Percentiles rank a stretch among this genome's conserved stretches.
Evolutionary conservation across 495 filamentous ascomycete genomes (phyloP).

Genomic region (Penicillium chermesinum): DNA sequence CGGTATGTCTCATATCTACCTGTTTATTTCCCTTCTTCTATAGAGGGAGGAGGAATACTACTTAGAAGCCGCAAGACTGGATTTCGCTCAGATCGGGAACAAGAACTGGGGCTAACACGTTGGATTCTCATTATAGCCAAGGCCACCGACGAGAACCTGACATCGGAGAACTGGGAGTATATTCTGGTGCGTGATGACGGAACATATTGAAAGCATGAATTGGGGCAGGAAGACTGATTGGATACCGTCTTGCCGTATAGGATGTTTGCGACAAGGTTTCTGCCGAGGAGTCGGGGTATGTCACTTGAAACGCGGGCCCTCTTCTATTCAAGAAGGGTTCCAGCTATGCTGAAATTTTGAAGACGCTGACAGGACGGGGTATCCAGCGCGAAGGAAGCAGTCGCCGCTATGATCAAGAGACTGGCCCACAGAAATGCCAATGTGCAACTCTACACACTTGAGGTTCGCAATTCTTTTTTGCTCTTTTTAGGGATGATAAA

Average conservation of each 20-base stretch:
- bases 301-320: no score
- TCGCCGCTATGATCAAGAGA: slow-evolving; percentile 91
- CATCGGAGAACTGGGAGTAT: slow-evolving; percentile 96
- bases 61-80: not conserved
- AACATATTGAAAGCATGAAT: not conserved
- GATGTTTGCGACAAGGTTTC: slow-evolving; percentile 95
- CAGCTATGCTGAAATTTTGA: not conserved
- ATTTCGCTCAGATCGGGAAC: not conserved
- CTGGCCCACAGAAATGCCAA: slow-evolving; percentile 97
- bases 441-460: slow-evolving; percentile 96
- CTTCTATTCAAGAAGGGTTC: no score
- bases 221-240: slow-evolving; percentile 15
- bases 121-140: slow-evolving; percentile 59
- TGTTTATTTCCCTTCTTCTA: no score
- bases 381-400: slow-evolving; percentile 75
- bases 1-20: slow-evolving; percentile 58
- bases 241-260: slow-evolving; percentile 25
- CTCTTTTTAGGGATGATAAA: not conserved
- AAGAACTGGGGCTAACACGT: slow-evolving; percentile 18
- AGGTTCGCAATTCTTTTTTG: slow-evolving; percentile 49
- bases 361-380: not conserved
- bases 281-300: slow-evolving; percentile 58
- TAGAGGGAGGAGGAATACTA: no score
- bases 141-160: slow-evolving; percentile 98
- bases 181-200: slow-evolving; percentile 60